These are phyloP conservation scores for Septoria petroselini DNA, from an alignment of 2,329 filamentous ascomycete species.

Conservation along the genomic window DNA sequence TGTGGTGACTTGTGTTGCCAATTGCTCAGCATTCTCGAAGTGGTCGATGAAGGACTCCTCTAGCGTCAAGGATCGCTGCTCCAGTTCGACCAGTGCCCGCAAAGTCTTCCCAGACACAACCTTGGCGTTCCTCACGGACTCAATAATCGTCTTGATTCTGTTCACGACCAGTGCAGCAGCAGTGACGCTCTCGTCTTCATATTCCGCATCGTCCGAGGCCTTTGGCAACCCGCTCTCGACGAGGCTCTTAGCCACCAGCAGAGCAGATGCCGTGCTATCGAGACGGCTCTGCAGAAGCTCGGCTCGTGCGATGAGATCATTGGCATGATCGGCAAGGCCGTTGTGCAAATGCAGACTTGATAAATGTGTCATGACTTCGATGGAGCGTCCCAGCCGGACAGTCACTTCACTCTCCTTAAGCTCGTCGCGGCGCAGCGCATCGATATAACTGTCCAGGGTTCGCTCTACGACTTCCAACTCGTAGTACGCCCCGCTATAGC, in stretches of 20 bases:
- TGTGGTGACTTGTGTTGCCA: constrained; percentile 62
- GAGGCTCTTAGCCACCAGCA: constrained; percentile 62
- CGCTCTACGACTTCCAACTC: constrained; percentile 91
- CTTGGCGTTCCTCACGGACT: constrained; percentile 76
- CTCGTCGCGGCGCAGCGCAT: constrained; percentile 77
- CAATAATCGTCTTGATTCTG: constrained; percentile 68
- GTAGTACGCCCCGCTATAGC: constrained; percentile 74
- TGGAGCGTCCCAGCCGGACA: constrained; percentile 73
- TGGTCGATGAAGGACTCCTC: constrained; percentile 62
- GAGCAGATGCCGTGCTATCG: constrained; percentile 69
- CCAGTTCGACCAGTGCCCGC: constrained; percentile 73
- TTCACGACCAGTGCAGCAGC: constrained; percentile 59
- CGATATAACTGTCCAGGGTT: constrained; percentile 83
- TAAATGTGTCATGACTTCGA: constrained; percentile 82
- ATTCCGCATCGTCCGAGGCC: constrained; percentile 48
- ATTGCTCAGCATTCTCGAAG: constrained; percentile 67
- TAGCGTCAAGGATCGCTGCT: constrained; percentile 70
- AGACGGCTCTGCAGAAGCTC: constrained; percentile 75
- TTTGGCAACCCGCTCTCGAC: constrained; percentile 63
- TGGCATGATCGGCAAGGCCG: constrained; percentile 69
- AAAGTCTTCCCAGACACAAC: constrained; percentile 77
- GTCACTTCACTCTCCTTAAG: constrained; percentile 80
- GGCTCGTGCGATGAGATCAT: constrained; percentile 74
- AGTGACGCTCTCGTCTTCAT: constrained; percentile 58
- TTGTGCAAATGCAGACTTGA: constrained; percentile 73